Evolutionary conservation across 495 filamentous ascomycete species (phyloP).

Genomic region (Aspergillus haitiensis): DNA sequence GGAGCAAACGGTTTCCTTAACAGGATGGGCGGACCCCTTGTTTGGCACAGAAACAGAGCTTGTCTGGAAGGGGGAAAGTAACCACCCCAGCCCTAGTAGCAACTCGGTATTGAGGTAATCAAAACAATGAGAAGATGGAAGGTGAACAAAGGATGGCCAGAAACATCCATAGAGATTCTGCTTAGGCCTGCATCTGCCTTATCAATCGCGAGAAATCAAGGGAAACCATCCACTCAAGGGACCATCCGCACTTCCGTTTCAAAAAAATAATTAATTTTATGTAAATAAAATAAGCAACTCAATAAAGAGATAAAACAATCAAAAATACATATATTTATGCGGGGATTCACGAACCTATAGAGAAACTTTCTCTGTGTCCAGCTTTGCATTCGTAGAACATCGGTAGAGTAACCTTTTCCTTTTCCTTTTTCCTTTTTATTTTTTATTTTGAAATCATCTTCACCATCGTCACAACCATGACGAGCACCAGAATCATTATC

Average conservation of each 20-base stretch:
- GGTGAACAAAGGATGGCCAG: conserved; percentile 5
- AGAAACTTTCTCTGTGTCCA: conserved; percentile 7
- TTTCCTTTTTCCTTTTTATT: too few species aligned
- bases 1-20: conserved; percentile 5
- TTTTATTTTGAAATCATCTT: too few species aligned
- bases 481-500: too few species aligned
- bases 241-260: too few species aligned
- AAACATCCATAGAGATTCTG: conserved; percentile 14
- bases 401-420: background rate
- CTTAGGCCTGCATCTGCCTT: conserved; percentile 16
- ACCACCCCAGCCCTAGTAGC: background rate
- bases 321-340: too few species aligned
- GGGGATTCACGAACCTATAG: too few species aligned
- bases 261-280: conserved; percentile 4
- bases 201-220: conserved; percentile 11
- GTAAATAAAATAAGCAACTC: too few species aligned
- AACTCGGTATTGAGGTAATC: too few species aligned
- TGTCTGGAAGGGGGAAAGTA: background rate
- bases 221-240: too few species aligned
- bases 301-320: too few species aligned
- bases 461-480: too few species aligned
- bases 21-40: background rate
- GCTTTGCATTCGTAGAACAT: conserved; percentile 14
- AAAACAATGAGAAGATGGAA: background rate
- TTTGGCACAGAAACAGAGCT: conserved; percentile 3